Percentiles rank a stretch among this genome's conserved stretches.
phyloP scores from a whole-genome alignment of 1,139 yeast species.

The Geotrichum macrosporum region DNA sequence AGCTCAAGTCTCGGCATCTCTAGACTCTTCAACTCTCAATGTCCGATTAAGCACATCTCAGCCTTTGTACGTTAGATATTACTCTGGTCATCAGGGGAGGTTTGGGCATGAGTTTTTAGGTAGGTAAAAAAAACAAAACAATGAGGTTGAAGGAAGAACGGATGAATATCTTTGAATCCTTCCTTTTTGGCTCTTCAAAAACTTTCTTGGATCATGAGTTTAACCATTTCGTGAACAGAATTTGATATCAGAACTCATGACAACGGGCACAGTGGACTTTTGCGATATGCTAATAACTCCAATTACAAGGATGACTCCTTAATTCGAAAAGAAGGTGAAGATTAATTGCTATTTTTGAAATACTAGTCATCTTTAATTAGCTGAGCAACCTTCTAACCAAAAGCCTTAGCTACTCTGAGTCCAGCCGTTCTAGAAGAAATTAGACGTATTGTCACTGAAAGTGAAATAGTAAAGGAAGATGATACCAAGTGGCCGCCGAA shows the following conservation, averaged over 20 bases:
- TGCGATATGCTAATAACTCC: conserved; percentile 47
- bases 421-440: conserved; percentile 39
- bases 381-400: too few relatives aligned
- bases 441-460: conserved; percentile 38
- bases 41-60: conserved; percentile 22
- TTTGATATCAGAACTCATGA: conserved; percentile 40
- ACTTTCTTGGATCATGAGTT: too few relatives aligned
- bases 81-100: conserved; percentile 45
- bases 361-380: too few relatives aligned
- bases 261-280: conserved; percentile 37
- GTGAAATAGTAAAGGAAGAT: conserved; percentile 44
- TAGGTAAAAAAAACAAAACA: too few relatives aligned
- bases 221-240: conserved; percentile 30
- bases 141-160: too few relatives aligned
- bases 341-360: conserved; percentile 9
- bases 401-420: conserved; percentile 38
- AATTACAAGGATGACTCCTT: conserved; percentile 45
- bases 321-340: conserved; percentile 38
- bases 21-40: too few relatives aligned
- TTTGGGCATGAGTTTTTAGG: conserved; percentile 47
- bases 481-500: conserved; percentile 45
- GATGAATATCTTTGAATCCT: too few relatives aligned
- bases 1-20: too few relatives aligned
- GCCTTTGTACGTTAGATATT: conserved; percentile 42
- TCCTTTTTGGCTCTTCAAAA: too few relatives aligned